Percentiles rank a stretch among this genome's conserved stretches.
phyloP scores from a whole-genome alignment of 2,329 filamentous ascomycete genomes.

The Trichoderma sp. region DNA sequence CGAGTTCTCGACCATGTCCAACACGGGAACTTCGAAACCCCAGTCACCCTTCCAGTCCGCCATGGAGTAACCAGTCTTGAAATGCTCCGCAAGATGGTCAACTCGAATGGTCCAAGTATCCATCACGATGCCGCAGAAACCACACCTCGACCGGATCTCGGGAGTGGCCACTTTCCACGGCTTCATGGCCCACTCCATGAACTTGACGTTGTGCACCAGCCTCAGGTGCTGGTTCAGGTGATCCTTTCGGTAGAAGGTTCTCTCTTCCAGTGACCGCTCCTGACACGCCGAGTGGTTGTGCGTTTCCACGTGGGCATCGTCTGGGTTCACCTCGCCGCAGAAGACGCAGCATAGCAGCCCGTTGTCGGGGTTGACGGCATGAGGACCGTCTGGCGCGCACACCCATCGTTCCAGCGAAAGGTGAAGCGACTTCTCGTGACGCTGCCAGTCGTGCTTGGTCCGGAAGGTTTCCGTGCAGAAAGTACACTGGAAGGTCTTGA shows the following conservation, averaged over 20 bases:
- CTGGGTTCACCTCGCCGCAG: slow-evolving; percentile 57
- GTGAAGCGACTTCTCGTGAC: slow-evolving; percentile 70
- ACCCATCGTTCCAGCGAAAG: slow-evolving; percentile 68
- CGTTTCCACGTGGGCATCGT: slow-evolving; percentile 39
- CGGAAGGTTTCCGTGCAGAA: slow-evolving; percentile 70
- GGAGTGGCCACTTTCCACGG: slow-evolving; percentile 62
- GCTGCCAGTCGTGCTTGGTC: slow-evolving; percentile 70
- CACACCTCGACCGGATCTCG: slow-evolving; percentile 64
- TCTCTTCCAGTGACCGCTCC: slow-evolving; percentile 63
- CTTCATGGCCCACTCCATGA: slow-evolving; percentile 65
- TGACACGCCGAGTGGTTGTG: slow-evolving; percentile 62
- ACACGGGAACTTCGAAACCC: slow-evolving; percentile 64
- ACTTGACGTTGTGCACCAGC: slow-evolving; percentile 65
- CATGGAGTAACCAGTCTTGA: slow-evolving; percentile 67
- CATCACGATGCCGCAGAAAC: slow-evolving; percentile 65
- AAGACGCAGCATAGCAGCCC: slow-evolving; percentile 61
- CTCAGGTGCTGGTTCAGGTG: slow-evolving; percentile 67
- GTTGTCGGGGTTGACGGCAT: slow-evolving; percentile 60
- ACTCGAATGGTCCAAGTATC: slow-evolving; percentile 63
- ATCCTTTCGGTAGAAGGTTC: slow-evolving; percentile 68
- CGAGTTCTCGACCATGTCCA: slow-evolving; percentile 66
- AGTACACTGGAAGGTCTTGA: slow-evolving; percentile 66
- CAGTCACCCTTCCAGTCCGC: slow-evolving; percentile 71
- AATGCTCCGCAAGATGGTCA: slow-evolving; percentile 68
- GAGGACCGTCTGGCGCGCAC: slow-evolving; percentile 61